phyloP scores from a whole-genome alignment of 768 basidiomycete genomes.

The Suillus subaureus region DNA sequence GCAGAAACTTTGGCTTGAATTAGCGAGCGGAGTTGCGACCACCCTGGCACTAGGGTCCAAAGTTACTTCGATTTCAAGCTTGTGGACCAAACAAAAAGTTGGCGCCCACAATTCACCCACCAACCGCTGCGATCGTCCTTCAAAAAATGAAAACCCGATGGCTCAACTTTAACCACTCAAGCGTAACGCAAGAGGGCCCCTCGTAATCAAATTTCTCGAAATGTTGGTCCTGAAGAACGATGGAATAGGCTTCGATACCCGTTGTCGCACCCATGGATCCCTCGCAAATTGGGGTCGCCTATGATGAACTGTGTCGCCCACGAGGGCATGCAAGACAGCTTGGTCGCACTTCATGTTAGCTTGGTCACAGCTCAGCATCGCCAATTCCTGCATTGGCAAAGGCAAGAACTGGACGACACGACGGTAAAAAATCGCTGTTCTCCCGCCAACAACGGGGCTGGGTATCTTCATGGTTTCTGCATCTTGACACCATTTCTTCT shows the following conservation, averaged over 20 bases:
- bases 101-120: not conserved
- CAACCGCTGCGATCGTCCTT: not conserved
- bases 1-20: not conserved
- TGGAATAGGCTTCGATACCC: conserved; percentile 17
- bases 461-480: conserved; percentile 21
- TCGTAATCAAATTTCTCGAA: not conserved
- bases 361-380: conserved; percentile 12
- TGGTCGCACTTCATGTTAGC: not conserved
- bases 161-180: conserved; percentile 3
- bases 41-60: not conserved
- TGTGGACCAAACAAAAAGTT: conserved; percentile 1
- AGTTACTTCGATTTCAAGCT: not conserved
- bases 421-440: conserved; percentile 30
- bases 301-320: conserved; percentile 15
- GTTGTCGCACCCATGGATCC: conserved; percentile 22
- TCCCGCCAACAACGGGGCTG: conserved; percentile 26
- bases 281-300: conserved; percentile 10
- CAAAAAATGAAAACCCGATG: not conserved
- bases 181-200: not conserved
- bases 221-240: not conserved
- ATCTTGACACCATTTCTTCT: conserved; percentile 24
- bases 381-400: conserved; percentile 12
- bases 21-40: conserved; percentile 5
- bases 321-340: conserved; percentile 19
- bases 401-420: conserved; percentile 1